phyloP scores from a whole-genome alignment of 192 early-diverging fungal species.

The Coemansia sp. region DNA sequence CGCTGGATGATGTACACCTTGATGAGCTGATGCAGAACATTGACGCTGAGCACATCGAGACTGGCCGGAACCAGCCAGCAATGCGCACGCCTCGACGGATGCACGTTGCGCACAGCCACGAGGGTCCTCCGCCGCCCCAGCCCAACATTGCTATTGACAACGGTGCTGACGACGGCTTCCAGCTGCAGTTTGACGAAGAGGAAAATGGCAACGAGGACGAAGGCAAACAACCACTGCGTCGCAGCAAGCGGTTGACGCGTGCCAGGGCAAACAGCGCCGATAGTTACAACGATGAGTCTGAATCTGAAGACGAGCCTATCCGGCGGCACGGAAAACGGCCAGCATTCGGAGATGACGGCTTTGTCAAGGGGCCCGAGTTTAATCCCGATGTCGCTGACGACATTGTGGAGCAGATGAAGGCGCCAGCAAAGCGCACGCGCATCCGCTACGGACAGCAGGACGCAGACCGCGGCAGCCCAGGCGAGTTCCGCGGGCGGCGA shows the following conservation, averaged over 20 bases:
- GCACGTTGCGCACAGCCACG: background rate
- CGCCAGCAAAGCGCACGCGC: background rate
- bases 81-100: constrained; percentile 15
- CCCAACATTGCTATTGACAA: background rate
- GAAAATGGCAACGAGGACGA: background rate
- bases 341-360: background rate
- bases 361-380: background rate
- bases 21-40: constrained; percentile 25
- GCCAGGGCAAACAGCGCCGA: background rate
- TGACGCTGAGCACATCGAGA: constrained; percentile 21
- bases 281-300: background rate
- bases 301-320: background rate
- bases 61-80: background rate
- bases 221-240: no score
- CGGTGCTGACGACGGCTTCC: constrained; percentile 5
- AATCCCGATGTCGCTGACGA: background rate
- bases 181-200: constrained; percentile 7
- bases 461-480: background rate
- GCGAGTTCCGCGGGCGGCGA: constrained; percentile 34
- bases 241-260: background rate
- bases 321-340: background rate
- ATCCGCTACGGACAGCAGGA: background rate
- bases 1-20: constrained; percentile 17
- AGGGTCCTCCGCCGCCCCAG: background rate
- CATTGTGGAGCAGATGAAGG: background rate